phyloP scores from a whole-genome alignment of 2,329 filamentous ascomycete species.

The Epichloe brachyelytri region DNA sequence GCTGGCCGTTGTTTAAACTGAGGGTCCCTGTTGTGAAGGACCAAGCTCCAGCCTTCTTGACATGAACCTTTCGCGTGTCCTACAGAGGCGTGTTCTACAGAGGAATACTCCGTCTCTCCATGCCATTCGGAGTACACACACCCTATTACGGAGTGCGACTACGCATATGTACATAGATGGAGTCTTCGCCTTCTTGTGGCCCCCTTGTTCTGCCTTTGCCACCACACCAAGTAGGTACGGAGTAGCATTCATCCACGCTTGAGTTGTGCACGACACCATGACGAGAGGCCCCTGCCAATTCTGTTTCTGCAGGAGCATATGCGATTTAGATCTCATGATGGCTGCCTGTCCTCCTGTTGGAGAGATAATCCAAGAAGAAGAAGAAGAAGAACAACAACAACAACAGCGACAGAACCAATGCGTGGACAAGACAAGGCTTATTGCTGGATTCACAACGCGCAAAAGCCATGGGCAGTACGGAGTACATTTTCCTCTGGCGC shows the following conservation, averaged over 20 bases:
- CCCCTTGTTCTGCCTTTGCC: conserved; percentile 5
- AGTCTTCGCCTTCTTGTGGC: background rate
- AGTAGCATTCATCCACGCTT: background rate
- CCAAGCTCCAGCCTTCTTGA: background rate
- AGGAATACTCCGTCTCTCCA: background rate
- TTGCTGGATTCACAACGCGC: background rate
- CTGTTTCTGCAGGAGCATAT: background rate
- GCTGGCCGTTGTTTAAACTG: background rate
- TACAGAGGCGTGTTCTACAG: background rate
- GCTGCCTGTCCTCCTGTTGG: background rate
- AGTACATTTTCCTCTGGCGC: background rate
- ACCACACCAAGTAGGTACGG: conserved; percentile 4
- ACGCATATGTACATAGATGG: background rate
- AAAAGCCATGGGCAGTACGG: background rate
- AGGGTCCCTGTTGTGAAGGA: background rate
- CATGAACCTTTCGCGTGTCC: background rate
- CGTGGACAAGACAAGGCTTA: background rate
- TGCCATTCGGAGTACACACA: background rate
- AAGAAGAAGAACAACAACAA: too few species aligned
- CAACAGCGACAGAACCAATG: background rate
- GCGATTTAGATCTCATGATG: background rate
- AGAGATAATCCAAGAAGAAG: background rate
- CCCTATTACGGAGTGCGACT: too few species aligned
- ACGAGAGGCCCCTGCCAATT: background rate
- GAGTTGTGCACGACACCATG: background rate